These are phyloP conservation scores for Hypholoma sublateritium DNA, from an alignment of 768 basidiomycete genomes.

Conservation along the genomic window DNA sequence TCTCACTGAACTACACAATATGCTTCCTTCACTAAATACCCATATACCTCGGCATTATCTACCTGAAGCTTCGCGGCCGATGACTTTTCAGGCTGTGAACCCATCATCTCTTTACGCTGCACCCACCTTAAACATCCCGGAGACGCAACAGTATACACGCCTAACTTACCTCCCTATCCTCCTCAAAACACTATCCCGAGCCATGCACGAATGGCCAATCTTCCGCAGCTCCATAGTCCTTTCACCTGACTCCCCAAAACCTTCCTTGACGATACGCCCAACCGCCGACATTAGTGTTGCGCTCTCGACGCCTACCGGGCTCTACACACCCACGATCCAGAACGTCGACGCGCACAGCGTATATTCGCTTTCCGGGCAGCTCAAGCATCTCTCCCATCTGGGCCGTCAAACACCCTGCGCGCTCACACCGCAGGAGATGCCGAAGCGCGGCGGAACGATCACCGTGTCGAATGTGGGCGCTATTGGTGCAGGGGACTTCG, in stretches of 20 bases:
- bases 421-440: slow-evolving; percentile 69
- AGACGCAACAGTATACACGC: slow-evolving; percentile 55
- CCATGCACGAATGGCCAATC: slow-evolving; percentile 85
- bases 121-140: slow-evolving; percentile 46
- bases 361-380: slow-evolving; percentile 58
- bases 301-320: slow-evolving; percentile 76
- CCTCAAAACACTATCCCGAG: slow-evolving; percentile 75
- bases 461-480: slow-evolving; percentile 84
- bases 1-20: slow-evolving; percentile 62
- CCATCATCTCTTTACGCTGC: slow-evolving; percentile 38
- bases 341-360: slow-evolving; percentile 53
- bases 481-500: slow-evolving; percentile 69
- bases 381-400: slow-evolving; percentile 60
- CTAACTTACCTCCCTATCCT: slow-evolving; percentile 84
- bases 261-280: slow-evolving; percentile 70
- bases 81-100: slow-evolving; percentile 29
- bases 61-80: slow-evolving; percentile 20
- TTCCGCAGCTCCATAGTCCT: slow-evolving; percentile 75
- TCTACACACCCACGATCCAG: slow-evolving; percentile 77
- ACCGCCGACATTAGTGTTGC: slow-evolving; percentile 76
- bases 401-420: slow-evolving; percentile 69
- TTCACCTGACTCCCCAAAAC: slow-evolving; percentile 40
- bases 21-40: slow-evolving; percentile 64
- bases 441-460: slow-evolving; percentile 72
- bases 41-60: slow-evolving; percentile 65